Percentiles rank a stretch among this genome's conserved stretches.
Evolutionary conservation across 345 rosid genomes (phyloP).

Genomic region (Aethionema arabicum): DNA sequence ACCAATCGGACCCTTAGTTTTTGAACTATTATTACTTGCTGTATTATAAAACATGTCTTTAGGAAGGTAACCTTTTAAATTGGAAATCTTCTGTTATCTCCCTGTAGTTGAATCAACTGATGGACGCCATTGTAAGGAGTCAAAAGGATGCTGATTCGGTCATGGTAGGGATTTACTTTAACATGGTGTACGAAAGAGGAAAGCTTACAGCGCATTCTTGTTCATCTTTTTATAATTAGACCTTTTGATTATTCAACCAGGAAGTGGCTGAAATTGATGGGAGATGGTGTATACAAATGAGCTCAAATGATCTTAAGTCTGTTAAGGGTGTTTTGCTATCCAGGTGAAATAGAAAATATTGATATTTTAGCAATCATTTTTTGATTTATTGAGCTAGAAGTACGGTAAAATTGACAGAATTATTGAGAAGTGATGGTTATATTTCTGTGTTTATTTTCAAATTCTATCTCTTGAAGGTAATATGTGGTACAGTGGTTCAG

Average conservation of each 20-base stretch:
- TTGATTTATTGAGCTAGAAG: neutral
- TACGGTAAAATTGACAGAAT: slow-evolving; percentile 4
- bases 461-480: slow-evolving; percentile 38
- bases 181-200: neutral
- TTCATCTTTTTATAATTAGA: slow-evolving; percentile 27
- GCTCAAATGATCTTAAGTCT: slow-evolving; percentile 48
- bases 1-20: too few species aligned
- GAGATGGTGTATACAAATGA: slow-evolving; percentile 82
- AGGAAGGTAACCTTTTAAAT: slow-evolving; percentile 3
- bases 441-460: neutral
- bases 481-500: slow-evolving; percentile 73
- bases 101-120: slow-evolving; percentile 66
- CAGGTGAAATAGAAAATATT: slow-evolving; percentile 45
- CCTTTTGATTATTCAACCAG: slow-evolving; percentile 40
- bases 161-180: slow-evolving; percentile 46
- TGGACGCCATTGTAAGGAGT: slow-evolving; percentile 66
- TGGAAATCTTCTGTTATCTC: slow-evolving; percentile 22
- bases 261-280: slow-evolving; percentile 61
- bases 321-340: slow-evolving; percentile 72
- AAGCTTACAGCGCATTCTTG: neutral
- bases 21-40: neutral
- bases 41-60: neutral
- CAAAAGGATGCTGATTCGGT: slow-evolving; percentile 49
- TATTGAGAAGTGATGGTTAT: slow-evolving; percentile 3
- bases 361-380: neutral